Evolutionary conservation across 345 rosid species (phyloP).

Genomic region (Xanthoceras sorbifolium): DNA sequence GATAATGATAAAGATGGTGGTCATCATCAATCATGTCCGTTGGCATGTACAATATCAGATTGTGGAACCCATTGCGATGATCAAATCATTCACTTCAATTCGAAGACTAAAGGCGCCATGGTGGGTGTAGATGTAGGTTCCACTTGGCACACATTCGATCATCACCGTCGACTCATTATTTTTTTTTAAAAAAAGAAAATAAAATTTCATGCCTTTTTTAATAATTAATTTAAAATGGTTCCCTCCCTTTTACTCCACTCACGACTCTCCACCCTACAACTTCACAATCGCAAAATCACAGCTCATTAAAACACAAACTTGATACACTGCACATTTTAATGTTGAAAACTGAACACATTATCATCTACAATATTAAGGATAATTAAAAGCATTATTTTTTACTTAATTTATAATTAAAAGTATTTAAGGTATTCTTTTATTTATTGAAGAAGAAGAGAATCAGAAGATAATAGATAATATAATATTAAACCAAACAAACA

Average conservation of each 20-base stretch:
- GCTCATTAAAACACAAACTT: not conserved
- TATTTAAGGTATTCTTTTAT: too few relatives aligned
- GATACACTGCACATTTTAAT: not conserved
- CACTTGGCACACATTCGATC: not conserved
- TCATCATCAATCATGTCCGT: conserved; percentile 26
- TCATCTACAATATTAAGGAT: too few relatives aligned
- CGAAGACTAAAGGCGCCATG: conserved; percentile 17
- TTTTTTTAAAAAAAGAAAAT: too few relatives aligned
- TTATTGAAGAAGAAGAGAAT: too few relatives aligned
- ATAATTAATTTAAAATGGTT: conserved; percentile 7
- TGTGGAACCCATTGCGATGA: conserved; percentile 14
- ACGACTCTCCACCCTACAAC: not conserved
- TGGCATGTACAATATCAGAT: conserved; percentile 15
- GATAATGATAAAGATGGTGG: not conserved
- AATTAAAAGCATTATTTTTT: too few relatives aligned
- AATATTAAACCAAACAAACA: too few relatives aligned
- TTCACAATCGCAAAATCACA: conserved; percentile 3
- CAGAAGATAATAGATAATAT: too few relatives aligned
- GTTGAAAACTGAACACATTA: too few relatives aligned
- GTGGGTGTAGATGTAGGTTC: not conserved
- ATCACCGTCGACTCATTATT: not conserved
- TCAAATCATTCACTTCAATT: conserved; percentile 25
- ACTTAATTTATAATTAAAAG: too few relatives aligned
- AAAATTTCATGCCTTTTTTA: too few relatives aligned
- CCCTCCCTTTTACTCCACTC: conserved; percentile 34